These are phyloP conservation scores for Lolium multiflorum DNA, from an alignment of 176 grass and related monocot species.

Conservation along the genomic window DNA sequence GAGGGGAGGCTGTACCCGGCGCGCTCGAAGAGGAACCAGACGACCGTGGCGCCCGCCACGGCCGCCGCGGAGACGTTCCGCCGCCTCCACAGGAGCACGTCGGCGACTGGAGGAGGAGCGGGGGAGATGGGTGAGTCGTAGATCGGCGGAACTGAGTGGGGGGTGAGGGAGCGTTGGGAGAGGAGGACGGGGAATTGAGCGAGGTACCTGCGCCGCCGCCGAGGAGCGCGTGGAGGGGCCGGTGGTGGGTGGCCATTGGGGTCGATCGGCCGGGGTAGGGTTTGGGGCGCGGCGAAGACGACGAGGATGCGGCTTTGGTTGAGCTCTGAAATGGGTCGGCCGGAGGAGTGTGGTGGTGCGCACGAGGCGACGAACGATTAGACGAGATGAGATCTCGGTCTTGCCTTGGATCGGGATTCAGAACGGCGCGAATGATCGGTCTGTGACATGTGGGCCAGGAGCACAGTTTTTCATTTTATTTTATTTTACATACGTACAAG, in stretches of 20 bases:
- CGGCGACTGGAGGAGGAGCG: conserved; percentile 62
- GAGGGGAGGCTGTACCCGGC: conserved; percentile 92
- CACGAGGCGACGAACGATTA: conserved; percentile 19
- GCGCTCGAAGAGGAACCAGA: conserved; percentile 92
- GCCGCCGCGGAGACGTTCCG: conserved; percentile 66
- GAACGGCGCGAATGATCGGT: not conserved
- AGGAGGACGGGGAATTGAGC: not conserved
- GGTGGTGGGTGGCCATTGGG: conserved; percentile 58
- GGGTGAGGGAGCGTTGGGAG: not conserved
- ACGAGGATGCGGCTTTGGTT: not conserved
- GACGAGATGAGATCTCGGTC: conserved; percentile 24
- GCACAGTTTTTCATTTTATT: too few relatives aligned
- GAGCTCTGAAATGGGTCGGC: conserved; percentile 37
- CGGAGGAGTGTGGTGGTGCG: not conserved
- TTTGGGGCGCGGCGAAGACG: conserved; percentile 30
- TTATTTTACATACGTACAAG: too few relatives aligned
- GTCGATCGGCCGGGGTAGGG: conserved; percentile 30
- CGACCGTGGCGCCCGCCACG: conserved; percentile 57
- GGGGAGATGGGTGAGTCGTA: conserved; percentile 10
- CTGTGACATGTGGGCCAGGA: not conserved
- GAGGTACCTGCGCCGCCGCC: conserved; percentile 81
- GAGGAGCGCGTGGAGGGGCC: conserved; percentile 71
- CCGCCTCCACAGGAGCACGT: conserved; percentile 92
- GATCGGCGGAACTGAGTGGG: conserved; percentile 28
- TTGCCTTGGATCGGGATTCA: conserved; percentile 22